Evolutionary conservation across 108 stramenopile species (phyloP), one percentile per base, ranked within the genome.

Genomic region (Conticribra guillardii): DNA sequence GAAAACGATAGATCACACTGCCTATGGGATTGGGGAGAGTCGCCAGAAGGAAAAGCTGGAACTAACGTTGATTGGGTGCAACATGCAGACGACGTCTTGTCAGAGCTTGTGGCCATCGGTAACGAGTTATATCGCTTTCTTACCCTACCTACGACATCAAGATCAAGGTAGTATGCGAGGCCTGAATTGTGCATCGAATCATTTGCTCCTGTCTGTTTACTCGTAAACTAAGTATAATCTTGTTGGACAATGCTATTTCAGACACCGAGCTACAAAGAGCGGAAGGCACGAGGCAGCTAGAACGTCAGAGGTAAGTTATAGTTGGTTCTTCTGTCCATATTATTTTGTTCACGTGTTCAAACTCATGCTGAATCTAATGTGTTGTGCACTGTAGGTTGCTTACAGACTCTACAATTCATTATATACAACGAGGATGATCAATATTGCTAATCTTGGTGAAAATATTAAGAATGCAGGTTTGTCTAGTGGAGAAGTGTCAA

Each of bases 1-100:
- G 11, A 5, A 41, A 41, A 5, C 11, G n/a, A 9, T 11, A 41
- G 37, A 0, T 69, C 87, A 0, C 90, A 91, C 59, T 73, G 76
- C 9, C 64, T 73, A 46, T 91, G 90, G 90, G 87, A 91, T 75
- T 91, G 90, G 90, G 73, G 41, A 14, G 59, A 27, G 18, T 27
- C 51, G 5, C 33, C 60, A 60, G 69, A 58, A 21, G 53, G 80
- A 51, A 59, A 69, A 78, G 34, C 78, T 52, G 32, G 65, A 60
- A 70, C 56, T 27, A 44, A 45, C 9, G 45, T 74, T n/a, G 76
- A 88, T 28, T 88, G 87, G 90, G 34, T 82, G 55, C 65, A 75
- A 4, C 87, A 91, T 71, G 57, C 67, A 1, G 87, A 88, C 64
- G 61, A 69, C 8, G 82, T 82, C 2, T 59, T 88, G 32, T 29